Percentiles rank a stretch among this genome's conserved stretches.
Conservation (phyloP, 2,329 filamentous ascomycete genomes). For the Arthrocladium fulminans region DNA sequence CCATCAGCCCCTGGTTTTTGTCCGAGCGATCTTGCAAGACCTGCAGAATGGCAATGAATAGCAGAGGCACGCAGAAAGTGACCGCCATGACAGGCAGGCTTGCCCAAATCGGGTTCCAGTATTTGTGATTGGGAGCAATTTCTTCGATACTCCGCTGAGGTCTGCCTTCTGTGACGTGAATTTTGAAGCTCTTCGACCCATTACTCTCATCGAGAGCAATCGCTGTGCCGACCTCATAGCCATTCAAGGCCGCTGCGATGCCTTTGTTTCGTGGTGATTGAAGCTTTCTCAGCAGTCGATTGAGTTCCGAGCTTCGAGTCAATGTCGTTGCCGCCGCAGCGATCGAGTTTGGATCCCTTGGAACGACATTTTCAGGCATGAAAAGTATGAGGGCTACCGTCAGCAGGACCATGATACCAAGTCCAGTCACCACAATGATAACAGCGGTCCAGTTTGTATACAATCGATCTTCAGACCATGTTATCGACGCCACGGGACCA, state of each 20-base stretch:
- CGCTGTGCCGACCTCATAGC: slow-evolving; percentile 22
- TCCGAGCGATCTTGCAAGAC: slow-evolving; percentile 20
- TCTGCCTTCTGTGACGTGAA: slow-evolving; percentile 21
- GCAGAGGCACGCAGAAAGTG: slow-evolving; percentile 21
- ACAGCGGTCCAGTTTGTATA: slow-evolving; percentile 13
- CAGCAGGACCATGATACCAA: slow-evolving; percentile 14
- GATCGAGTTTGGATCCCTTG: slow-evolving; percentile 21
- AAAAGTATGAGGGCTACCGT: slow-evolving; percentile 17
- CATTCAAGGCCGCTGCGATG: slow-evolving; percentile 17
- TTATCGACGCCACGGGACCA: not conserved
- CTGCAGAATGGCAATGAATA: slow-evolving; percentile 17
- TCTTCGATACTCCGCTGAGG: slow-evolving; percentile 9
- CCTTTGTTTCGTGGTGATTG: slow-evolving; percentile 14
- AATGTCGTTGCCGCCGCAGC: slow-evolving; percentile 17
- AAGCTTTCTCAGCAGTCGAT: slow-evolving; percentile 17
- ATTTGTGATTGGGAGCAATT: slow-evolving; percentile 13
- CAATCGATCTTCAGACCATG: slow-evolving; percentile 6
- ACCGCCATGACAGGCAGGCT: slow-evolving; percentile 14
- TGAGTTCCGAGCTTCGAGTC: slow-evolving; percentile 19
- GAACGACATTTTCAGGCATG: slow-evolving; percentile 19
- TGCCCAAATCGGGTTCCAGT: slow-evolving; percentile 20
- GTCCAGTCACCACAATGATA: slow-evolving; percentile 16
- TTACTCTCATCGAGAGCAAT: slow-evolving; percentile 17
- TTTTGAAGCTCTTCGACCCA: slow-evolving; percentile 18
- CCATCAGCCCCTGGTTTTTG: slow-evolving; percentile 23